These are phyloP conservation scores for Wickerhamiella galacta DNA, from an alignment of 805 yeast genomes.

Conservation along the genomic window DNA sequence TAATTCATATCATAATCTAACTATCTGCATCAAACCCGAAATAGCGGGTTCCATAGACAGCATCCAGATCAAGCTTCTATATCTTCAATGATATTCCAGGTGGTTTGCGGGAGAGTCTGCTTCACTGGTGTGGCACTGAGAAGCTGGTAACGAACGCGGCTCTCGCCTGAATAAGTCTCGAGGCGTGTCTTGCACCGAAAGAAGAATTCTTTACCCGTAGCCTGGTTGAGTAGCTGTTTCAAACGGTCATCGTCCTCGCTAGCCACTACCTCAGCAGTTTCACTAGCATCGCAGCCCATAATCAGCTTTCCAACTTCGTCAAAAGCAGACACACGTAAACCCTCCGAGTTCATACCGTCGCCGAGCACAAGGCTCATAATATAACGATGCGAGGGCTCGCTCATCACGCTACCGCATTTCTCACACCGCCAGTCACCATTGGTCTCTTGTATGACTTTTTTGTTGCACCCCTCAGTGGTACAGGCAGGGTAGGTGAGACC, in stretches of 20 bases:
- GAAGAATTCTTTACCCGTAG: constrained; percentile 50
- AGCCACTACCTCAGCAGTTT: constrained; percentile 26
- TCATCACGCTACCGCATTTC: constrained; percentile 58
- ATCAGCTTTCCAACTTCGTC: constrained; percentile 66
- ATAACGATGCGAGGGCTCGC: constrained; percentile 63
- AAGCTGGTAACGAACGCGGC: constrained; percentile 51
- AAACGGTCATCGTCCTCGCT: constrained; percentile 27
- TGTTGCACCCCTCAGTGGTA: constrained; percentile 54
- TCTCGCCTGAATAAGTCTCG: constrained; percentile 67
- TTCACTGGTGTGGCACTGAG: constrained; percentile 27
- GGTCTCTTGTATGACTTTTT: constrained; percentile 61
- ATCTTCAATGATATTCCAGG: no score
- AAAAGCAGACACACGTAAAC: constrained; percentile 67
- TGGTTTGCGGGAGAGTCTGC: constrained; percentile 1
- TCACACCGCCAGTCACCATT: constrained; percentile 87
- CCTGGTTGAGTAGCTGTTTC: constrained; percentile 28
- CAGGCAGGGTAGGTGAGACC: constrained; percentile 86
- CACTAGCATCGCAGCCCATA: constrained; percentile 49
- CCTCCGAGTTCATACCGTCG: constrained; percentile 44
- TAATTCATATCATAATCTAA: background rate
- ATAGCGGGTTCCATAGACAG: no score
- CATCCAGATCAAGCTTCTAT: no score
- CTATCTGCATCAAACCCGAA: no score
- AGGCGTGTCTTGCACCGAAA: constrained; percentile 70
- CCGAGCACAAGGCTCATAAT: constrained; percentile 59